Conservation (phyloP, 306 rosid species). For the Boehmeria nivea region DNA sequence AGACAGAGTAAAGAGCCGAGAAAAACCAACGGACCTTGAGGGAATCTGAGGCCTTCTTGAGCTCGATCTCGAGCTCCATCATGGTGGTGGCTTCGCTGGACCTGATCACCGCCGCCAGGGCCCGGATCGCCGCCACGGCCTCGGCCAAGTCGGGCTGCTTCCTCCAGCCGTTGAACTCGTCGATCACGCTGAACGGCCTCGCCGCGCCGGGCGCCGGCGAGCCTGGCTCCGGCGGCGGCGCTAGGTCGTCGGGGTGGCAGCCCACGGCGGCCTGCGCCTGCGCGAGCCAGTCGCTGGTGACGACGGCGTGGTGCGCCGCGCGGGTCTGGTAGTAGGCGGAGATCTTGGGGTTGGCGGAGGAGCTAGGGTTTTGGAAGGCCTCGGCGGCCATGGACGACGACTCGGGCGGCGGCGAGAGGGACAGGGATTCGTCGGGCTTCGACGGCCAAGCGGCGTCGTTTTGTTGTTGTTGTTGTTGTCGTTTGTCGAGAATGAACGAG, state of each 20-base stretch:
- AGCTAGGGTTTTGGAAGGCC: constrained; percentile 34
- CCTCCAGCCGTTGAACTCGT: constrained; percentile 82
- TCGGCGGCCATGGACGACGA: constrained; percentile 33
- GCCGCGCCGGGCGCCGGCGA: constrained; percentile 14
- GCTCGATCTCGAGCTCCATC: constrained; percentile 94
- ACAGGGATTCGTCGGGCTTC: constrained; percentile 32
- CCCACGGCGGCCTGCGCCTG: constrained; percentile 83
- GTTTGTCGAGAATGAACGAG: constrained; percentile 58
- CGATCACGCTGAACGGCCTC: constrained; percentile 64
- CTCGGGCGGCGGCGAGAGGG: constrained; percentile 33
- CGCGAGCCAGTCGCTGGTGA: constrained; percentile 81
- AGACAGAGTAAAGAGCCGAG: not conserved
- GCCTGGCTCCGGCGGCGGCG: constrained; percentile 7
- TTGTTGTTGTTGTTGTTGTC: no score
- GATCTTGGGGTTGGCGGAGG: constrained; percentile 24
- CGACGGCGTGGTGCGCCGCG: constrained; percentile 70
- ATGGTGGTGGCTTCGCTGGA: constrained; percentile 74
- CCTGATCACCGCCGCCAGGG: constrained; percentile 77
- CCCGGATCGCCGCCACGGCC: constrained; percentile 95
- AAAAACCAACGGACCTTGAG: constrained; percentile 48
- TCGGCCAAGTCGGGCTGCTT: constrained; percentile 92
- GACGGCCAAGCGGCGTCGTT: constrained; percentile 27
- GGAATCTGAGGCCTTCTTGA: constrained; percentile 86
- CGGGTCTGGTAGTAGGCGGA: constrained; percentile 77
- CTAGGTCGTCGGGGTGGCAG: constrained; percentile 20